These are phyloP conservation scores for Entomophthora muscae DNA, from an alignment of 371 early-diverging fungal genomes.

Conservation along the genomic window DNA sequence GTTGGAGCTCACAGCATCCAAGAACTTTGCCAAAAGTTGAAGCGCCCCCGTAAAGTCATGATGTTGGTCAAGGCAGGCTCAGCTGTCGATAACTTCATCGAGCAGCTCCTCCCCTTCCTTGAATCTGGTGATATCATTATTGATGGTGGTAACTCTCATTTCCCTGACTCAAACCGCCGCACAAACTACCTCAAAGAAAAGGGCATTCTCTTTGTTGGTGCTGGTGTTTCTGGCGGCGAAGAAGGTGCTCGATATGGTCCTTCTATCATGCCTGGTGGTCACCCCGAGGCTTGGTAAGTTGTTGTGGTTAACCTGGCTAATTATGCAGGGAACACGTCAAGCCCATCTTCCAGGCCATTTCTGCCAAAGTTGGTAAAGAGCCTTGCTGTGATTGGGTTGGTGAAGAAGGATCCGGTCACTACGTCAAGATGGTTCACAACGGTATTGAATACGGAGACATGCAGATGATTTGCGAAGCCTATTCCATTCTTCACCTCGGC, in stretches of 20 bases:
- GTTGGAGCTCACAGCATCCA: constrained; percentile 85
- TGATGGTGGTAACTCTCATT: constrained; percentile 99
- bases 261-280: constrained; percentile 98
- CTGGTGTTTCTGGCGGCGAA: constrained; percentile 99
- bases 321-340: constrained; percentile 51
- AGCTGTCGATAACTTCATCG: constrained; percentile 93
- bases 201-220: constrained; percentile 88
- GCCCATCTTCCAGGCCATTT: constrained; percentile 88
- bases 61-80: constrained; percentile 94
- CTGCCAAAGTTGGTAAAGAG: constrained; percentile 72
- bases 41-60: constrained; percentile 91
- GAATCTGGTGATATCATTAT: constrained; percentile 92
- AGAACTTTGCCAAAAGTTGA: constrained; percentile 82
- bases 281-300: constrained; percentile 67
- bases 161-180: constrained; percentile 91
- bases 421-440: constrained; percentile 99
- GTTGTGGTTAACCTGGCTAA: background rate
- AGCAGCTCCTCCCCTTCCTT: constrained; percentile 64
- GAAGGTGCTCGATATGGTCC: constrained; percentile 98
- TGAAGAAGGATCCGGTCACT: constrained; percentile 95
- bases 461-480: constrained; percentile 97
- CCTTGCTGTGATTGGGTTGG: constrained; percentile 99
- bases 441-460: constrained; percentile 99
- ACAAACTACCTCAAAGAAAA: constrained; percentile 65
- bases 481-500: constrained; percentile 77